Conservation (phyloP, 768 basidiomycete species). For the Rhodotorula paludigena region DNA sequence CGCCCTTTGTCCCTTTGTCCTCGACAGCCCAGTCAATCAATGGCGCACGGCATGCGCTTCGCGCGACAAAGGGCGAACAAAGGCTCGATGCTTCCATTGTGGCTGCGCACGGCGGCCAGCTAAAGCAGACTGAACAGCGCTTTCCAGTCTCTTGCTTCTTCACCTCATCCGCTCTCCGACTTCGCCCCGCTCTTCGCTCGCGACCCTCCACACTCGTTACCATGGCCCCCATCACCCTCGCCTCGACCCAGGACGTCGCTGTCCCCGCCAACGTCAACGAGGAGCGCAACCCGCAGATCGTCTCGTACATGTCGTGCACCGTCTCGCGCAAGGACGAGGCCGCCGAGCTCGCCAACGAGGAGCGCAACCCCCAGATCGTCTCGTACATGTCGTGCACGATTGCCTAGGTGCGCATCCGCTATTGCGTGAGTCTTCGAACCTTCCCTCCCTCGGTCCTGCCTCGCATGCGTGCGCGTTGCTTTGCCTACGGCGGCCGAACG, state of each 20-base stretch:
- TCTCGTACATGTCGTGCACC: background rate
- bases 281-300: slow-evolving; percentile 3
- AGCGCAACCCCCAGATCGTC: background rate
- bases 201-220: background rate
- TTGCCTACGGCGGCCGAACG: too few relatives aligned
- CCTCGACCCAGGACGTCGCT: background rate
- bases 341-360: background rate
- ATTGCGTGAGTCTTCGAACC: too few relatives aligned
- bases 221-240: slow-evolving; percentile 8
- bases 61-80: too few relatives aligned
- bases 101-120: too few relatives aligned
- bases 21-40: too few relatives aligned
- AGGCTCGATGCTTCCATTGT: too few relatives aligned
- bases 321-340: background rate
- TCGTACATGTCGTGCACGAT: background rate
- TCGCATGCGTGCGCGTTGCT: too few relatives aligned
- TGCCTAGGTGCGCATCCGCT: too few relatives aligned
- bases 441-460: too few relatives aligned
- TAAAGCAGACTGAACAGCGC: too few relatives aligned
- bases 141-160: background rate
- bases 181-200: background rate
- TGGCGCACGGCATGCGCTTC: too few relatives aligned
- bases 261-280: background rate
- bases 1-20: too few relatives aligned
- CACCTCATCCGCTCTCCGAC: background rate